Conservation (phyloP, 768 basidiomycete species). For the Paxillus rubicundulus region DNA sequence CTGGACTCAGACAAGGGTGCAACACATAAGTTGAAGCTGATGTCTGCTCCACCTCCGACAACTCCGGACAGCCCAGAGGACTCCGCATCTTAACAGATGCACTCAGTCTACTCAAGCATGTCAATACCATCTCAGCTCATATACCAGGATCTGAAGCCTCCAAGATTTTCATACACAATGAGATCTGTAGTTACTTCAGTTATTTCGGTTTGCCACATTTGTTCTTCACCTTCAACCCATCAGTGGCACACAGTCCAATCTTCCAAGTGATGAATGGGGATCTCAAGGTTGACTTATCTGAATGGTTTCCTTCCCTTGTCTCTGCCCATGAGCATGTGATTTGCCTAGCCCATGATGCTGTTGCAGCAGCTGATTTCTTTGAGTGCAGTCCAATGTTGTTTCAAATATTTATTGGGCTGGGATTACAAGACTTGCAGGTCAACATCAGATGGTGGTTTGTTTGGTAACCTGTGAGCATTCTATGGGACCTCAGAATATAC, state of each 20-base stretch:
- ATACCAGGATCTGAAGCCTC: conserved; percentile 32
- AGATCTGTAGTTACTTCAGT: conserved; percentile 28
- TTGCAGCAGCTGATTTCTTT: conserved; percentile 36
- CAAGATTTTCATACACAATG: conserved; percentile 22
- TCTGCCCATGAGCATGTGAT: conserved; percentile 16
- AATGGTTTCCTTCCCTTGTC: conserved; percentile 19
- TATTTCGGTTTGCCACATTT: conserved; percentile 30
- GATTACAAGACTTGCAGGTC: too few species aligned
- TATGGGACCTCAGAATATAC: conserved; percentile 31
- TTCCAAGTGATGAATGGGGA: conserved; percentile 33
- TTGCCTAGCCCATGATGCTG: conserved; percentile 30
- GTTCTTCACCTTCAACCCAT: conserved; percentile 27
- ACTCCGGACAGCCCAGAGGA: too few species aligned
- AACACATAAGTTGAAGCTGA: too few species aligned
- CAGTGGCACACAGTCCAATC: conserved; percentile 22
- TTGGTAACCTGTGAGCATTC: conserved; percentile 31
- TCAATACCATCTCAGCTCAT: conserved; percentile 29
- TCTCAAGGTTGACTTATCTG: neutral
- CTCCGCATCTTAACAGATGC: too few species aligned
- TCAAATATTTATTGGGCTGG: conserved; percentile 23
- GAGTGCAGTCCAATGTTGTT: conserved; percentile 24
- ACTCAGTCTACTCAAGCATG: conserved; percentile 21
- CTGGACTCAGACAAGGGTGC: too few species aligned
- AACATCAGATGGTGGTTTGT: conserved; percentile 33
- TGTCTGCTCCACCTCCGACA: too few species aligned